phyloP scores from a whole-genome alignment of 2,329 filamentous ascomycete genomes.

The Shiraia sp. region DNA sequence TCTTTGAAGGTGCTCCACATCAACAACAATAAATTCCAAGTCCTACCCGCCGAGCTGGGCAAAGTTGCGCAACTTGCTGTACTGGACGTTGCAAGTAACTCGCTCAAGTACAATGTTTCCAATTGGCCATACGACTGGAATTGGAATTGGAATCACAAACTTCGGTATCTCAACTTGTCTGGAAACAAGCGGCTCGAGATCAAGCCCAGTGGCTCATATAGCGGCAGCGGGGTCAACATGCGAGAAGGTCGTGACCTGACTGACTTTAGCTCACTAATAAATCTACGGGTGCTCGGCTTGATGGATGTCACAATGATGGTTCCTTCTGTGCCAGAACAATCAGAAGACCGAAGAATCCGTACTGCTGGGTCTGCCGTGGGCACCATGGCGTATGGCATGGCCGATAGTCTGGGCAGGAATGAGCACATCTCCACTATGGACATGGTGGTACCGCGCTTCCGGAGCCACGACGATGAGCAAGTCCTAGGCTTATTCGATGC shows the following conservation, averaged over 20 bases:
- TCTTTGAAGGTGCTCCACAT: conserved; percentile 88
- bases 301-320: conserved; percentile 98
- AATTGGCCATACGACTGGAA: conserved; percentile 99
- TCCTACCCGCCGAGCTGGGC: conserved; percentile 90
- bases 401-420: conserved; percentile 87
- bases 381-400: conserved; percentile 93
- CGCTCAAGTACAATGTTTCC: conserved; percentile 96
- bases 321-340: conserved; percentile 91
- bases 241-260: conserved; percentile 72
- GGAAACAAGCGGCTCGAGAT: conserved; percentile 97
- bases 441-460: conserved; percentile 89
- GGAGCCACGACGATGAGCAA: conserved; percentile 86
- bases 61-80: conserved; percentile 91
- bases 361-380: conserved; percentile 96
- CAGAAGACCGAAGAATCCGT: conserved; percentile 89
- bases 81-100: conserved; percentile 92
- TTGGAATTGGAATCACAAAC: conserved; percentile 96
- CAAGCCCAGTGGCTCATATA: conserved; percentile 65
- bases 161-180: conserved; percentile 93
- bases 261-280: conserved; percentile 83
- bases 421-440: conserved; percentile 96
- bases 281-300: conserved; percentile 84
- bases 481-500: conserved; percentile 96
- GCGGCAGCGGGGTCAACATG: conserved; percentile 50
- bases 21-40: conserved; percentile 97